Base-by-base conservation (phyloP, 208 protist genomes). In the Wallacemonas collosoma region DNA sequence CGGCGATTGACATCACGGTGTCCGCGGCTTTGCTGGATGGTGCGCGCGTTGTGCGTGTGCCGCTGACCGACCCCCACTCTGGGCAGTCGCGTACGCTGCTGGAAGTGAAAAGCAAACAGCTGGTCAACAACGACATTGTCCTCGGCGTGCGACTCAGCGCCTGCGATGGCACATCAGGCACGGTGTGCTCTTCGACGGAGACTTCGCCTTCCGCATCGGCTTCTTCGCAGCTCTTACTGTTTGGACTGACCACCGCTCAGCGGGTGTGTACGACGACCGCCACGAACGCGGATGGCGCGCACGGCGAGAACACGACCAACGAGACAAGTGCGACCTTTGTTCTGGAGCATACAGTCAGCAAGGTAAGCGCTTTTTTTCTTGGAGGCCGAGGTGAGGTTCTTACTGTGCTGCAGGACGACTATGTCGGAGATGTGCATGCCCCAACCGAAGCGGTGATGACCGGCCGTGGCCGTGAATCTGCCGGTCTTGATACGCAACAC, bases 61-160 rank as follows among this genome's bases (percentile, higher is more conserved):
- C 60, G 40, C 60, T 69, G 36, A 43, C 36, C 7, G 43, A 51
- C 15, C 51, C 55, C 6, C 6, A 3, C 5, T 54, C 54, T 40
- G 17, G 36, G 12, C 55, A 38, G 7, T 43, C 6, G n/a, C 58
- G 70, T 17, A 39, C 9, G 45, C 71, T 88, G 50, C 47, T 78
- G 44, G 60, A 64, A 8, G 53, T 80, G 15, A 69, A 75, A 43
- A 68, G 70, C 1, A 55, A 62, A 38, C 64, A 83, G 72, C 77
- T 82, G 8, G 76, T 83, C 58, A 93, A 87, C 68, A 81, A 83
- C 56, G 82, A 83, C 60, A 73, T 85, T n/a, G 77, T 93, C 4
- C 70, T 90, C 2, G 60, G 35, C n/a, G 45, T 38, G 14, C 36
- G 35, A 17, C 47, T 69, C 65, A 39, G 54, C 44, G 56, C 35